Conservation (phyloP, 2,329 filamentous ascomycete genomes). For the Monosporascus sp. region DNA sequence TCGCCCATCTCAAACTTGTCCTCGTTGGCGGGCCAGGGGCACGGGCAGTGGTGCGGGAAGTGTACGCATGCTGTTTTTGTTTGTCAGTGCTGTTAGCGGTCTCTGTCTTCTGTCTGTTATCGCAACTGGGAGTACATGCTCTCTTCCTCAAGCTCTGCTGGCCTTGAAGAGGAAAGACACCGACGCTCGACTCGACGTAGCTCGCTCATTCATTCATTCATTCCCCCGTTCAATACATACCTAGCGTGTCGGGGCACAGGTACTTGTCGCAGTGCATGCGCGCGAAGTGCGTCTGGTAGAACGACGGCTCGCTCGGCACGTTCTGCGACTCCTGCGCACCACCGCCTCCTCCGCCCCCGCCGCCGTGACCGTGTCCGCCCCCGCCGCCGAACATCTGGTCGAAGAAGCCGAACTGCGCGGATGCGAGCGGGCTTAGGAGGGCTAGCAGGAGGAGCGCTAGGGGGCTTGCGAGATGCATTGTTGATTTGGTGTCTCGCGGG, state of each 20-base stretch:
- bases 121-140: no score
- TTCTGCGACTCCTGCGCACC: slow-evolving; percentile 61
- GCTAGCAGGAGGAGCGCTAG: slow-evolving; percentile 46
- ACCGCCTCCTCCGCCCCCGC: slow-evolving; percentile 21
- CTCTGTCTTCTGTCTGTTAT: no score
- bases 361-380: slow-evolving; percentile 17
- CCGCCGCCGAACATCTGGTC: slow-evolving; percentile 87
- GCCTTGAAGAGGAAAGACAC: no score
- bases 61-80: slow-evolving; percentile 68
- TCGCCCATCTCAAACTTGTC: slow-evolving; percentile 73
- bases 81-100: no score
- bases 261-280: slow-evolving; percentile 86
- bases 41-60: slow-evolving; percentile 96
- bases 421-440: slow-evolving; percentile 51
- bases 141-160: no score
- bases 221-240: slow-evolving; percentile 16
- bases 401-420: slow-evolving; percentile 93
- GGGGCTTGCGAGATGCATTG: slow-evolving; percentile 25
- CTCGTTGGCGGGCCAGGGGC: slow-evolving; percentile 69
- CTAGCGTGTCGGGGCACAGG: slow-evolving; percentile 85
- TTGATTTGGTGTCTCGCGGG: slow-evolving; percentile 4
- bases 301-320: slow-evolving; percentile 73
- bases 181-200: no score
- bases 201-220: no score
- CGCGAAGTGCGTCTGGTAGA: slow-evolving; percentile 51